These are phyloP conservation scores for Suhomyces vadensis DNA, from an alignment of 805 yeast genomes.

Conservation along the genomic window DNA sequence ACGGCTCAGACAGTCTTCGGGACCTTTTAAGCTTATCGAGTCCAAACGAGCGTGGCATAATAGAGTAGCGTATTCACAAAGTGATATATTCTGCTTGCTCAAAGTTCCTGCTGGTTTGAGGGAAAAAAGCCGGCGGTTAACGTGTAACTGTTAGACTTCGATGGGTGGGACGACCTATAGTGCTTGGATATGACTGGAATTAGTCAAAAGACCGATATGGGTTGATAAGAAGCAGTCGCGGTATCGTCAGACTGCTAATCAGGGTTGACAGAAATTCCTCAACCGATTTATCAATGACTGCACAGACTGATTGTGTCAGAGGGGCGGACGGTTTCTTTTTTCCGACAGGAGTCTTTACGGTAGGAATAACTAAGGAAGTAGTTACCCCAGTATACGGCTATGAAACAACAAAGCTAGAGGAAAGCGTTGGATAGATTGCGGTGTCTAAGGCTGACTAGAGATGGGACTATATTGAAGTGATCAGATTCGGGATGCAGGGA, in stretches of 20 bases:
- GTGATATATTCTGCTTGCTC: background rate
- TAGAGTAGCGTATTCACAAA: too few relatives aligned
- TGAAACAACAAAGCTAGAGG: too few relatives aligned
- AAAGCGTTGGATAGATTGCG: too few relatives aligned
- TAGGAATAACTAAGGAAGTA: too few relatives aligned
- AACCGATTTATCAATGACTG: background rate
- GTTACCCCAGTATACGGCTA: too few relatives aligned
- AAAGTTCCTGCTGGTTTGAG: too few relatives aligned
- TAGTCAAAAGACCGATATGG: background rate
- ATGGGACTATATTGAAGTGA: too few relatives aligned
- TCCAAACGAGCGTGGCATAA: slow-evolving; percentile 10
- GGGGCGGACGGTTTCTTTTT: background rate
- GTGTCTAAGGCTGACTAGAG: too few relatives aligned
- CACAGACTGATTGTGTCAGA: background rate
- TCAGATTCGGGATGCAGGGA: too few relatives aligned
- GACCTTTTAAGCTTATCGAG: slow-evolving; percentile 30
- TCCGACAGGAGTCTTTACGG: too few relatives aligned
- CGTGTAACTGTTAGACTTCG: background rate
- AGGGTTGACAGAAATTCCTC: background rate
- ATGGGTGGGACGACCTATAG: background rate
- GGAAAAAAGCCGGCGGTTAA: too few relatives aligned
- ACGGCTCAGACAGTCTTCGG: slow-evolving; percentile 28
- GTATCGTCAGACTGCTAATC: slow-evolving; percentile 2
- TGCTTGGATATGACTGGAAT: background rate
- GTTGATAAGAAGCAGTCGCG: background rate